Conservation (phyloP, 345 rosid species). For the Dipteronia dyeriana region DNA sequence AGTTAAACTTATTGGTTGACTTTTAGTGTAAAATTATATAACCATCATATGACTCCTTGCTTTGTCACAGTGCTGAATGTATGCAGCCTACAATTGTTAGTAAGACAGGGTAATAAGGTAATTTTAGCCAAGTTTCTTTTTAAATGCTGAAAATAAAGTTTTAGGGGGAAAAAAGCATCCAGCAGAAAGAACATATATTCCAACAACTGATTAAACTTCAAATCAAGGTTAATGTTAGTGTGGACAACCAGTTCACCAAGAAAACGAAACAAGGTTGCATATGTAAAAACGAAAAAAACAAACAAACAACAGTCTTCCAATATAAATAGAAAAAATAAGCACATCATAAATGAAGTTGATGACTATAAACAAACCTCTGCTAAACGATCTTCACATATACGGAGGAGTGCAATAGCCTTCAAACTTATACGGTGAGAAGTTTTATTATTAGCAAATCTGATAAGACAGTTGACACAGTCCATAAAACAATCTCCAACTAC, state of each 20-base stretch:
- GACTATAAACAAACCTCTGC: conserved; percentile 73
- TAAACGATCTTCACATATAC: conserved; percentile 97
- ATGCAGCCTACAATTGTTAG: not conserved
- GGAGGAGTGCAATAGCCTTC: conserved; percentile 98
- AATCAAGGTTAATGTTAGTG: not conserved
- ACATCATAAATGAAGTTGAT: conserved; percentile 4
- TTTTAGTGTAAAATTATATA: not conserved
- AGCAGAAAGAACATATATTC: not conserved
- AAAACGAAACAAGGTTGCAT: not conserved
- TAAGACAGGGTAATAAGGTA: not conserved
- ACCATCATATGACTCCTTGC: not conserved
- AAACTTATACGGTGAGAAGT: conserved; percentile 88
- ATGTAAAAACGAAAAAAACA: not conserved
- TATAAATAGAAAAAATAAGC: not conserved
- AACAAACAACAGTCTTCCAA: not conserved
- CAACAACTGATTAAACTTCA: not conserved
- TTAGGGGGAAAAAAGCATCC: not conserved
- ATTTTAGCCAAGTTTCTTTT: conserved; percentile 5
- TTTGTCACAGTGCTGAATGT: not conserved
- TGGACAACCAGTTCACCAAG: not conserved
- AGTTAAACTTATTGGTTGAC: not conserved
- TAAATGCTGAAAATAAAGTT: not conserved
- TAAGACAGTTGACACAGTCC: conserved; percentile 99
- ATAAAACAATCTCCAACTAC: conserved; percentile 98
- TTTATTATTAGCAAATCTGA: conserved; percentile 93